Conservation (phyloP, 148 eudicot genomes). For the Simmondsia chinensis region DNA sequence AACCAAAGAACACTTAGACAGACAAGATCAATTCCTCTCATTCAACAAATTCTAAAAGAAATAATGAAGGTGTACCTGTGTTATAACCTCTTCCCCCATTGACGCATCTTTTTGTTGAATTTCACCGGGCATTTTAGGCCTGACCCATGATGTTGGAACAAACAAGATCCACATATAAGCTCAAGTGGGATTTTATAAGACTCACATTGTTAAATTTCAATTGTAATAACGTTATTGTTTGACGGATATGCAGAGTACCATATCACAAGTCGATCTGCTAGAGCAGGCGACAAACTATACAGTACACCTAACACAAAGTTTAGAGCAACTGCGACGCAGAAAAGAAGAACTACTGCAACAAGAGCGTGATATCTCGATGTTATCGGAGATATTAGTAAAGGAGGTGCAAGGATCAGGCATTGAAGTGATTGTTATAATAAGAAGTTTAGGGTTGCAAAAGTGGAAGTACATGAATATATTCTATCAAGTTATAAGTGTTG, state of each 20-base stretch:
- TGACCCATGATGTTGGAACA: no score
- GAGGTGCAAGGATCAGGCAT: neutral
- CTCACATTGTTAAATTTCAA: neutral
- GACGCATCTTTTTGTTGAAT: no score
- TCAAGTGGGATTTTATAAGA: no score
- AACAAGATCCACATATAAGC: no score
- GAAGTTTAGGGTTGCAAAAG: constrained; percentile 18
- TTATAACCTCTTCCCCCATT: no score
- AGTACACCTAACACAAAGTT: constrained; percentile 19
- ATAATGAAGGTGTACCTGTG: no score
- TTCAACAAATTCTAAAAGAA: no score
- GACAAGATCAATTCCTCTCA: no score
- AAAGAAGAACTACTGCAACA: constrained; percentile 7
- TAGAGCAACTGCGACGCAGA: constrained; percentile 12
- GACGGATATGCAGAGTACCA: constrained; percentile 21
- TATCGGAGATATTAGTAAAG: neutral
- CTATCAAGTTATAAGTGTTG: constrained; percentile 13
- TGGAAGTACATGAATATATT: constrained; percentile 8
- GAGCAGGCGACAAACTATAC: constrained; percentile 28
- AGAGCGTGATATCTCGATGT: neutral
- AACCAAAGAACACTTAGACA: no score
- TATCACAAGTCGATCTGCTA: constrained; percentile 30
- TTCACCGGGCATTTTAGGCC: no score
- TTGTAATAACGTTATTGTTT: neutral
- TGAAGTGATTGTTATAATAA: neutral